A percentile compares a stretch with the other conserved stretches of the same genome.
These are phyloP conservation scores for Pleurotus platypus DNA, from an alignment of 768 basidiomycete species.

Conservation along the genomic window DNA sequence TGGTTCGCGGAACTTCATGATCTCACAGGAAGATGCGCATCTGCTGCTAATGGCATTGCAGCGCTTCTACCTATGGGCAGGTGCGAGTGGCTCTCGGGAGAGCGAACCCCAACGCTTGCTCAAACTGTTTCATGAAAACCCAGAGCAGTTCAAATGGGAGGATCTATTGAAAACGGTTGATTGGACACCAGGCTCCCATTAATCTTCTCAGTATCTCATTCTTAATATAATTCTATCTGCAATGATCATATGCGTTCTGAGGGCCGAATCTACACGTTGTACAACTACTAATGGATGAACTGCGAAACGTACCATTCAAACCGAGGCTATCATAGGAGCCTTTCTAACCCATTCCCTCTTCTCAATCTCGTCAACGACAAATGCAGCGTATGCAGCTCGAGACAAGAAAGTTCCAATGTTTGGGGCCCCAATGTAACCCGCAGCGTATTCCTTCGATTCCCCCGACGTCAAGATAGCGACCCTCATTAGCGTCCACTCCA, in stretches of 20 bases:
- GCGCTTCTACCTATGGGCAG: slow-evolving; percentile 77
- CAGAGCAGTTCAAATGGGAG: slow-evolving; percentile 80
- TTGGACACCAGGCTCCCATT: slow-evolving; percentile 4
- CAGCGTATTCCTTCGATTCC: slow-evolving; percentile 40
- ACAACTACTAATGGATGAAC: not conserved
- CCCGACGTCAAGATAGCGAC: slow-evolving; percentile 61
- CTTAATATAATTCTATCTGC: not conserved
- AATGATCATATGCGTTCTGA: too few relatives aligned
- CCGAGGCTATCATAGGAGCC: slow-evolving; percentile 35
- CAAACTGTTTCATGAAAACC: slow-evolving; percentile 72
- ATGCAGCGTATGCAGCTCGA: slow-evolving; percentile 56
- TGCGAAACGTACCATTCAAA: not conserved
- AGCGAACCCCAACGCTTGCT: slow-evolving; percentile 50
- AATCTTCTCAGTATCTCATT: not conserved
- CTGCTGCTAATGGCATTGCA: slow-evolving; percentile 77
- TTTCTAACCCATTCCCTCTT: slow-evolving; percentile 58
- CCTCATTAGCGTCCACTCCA: slow-evolving; percentile 70
- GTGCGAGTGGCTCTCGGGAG: slow-evolving; percentile 19
- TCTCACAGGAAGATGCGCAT: slow-evolving; percentile 83
- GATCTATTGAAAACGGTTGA: slow-evolving; percentile 59
- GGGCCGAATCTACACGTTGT: too few relatives aligned
- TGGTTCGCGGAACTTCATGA: slow-evolving; percentile 40
- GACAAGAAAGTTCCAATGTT: slow-evolving; percentile 46
- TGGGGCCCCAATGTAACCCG: slow-evolving; percentile 69
- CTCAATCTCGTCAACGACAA: slow-evolving; percentile 55